Evolutionary conservation across 495 filamentous ascomycete genomes (phyloP).

Genomic region (Tuber aestivum): DNA sequence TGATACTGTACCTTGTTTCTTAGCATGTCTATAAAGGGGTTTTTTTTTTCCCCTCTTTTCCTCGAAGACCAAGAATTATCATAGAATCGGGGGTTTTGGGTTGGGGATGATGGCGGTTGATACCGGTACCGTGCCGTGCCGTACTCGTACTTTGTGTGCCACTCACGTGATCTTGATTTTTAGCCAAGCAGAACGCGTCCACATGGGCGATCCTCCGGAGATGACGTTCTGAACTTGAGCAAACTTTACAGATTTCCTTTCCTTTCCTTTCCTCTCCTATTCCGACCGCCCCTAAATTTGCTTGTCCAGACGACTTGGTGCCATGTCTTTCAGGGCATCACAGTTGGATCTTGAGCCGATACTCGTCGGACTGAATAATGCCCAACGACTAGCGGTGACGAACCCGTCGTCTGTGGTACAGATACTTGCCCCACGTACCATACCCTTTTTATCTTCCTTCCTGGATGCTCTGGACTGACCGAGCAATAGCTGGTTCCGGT

Average conservation of each 20-base stretch:
- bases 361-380: conserved; percentile 71
- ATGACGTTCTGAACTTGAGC: not conserved
- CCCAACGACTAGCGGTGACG: conserved; percentile 78
- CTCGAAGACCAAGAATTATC: too few species aligned
- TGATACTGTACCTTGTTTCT: not conserved
- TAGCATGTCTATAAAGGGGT: not conserved
- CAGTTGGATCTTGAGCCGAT: conserved; percentile 44
- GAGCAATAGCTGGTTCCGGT: conserved; percentile 54
- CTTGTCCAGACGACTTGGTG: not conserved
- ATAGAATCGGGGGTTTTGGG: not conserved
- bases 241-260: not conserved
- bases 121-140: too few species aligned
- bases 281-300: not conserved
- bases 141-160: too few species aligned
- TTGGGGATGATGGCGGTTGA: not conserved
- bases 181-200: conserved; percentile 16
- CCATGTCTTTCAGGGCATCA: conserved; percentile 8
- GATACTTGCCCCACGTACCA: conserved; percentile 64
- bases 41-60: too few species aligned
- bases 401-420: conserved; percentile 73
- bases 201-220: not conserved
- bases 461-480: conserved; percentile 25
- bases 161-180: conserved; percentile 13
- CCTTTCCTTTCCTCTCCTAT: not conserved
- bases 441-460: not conserved